Base-by-base conservation (phyloP, 345 rosid species). In the Arabidopsis arenosa region DNA sequence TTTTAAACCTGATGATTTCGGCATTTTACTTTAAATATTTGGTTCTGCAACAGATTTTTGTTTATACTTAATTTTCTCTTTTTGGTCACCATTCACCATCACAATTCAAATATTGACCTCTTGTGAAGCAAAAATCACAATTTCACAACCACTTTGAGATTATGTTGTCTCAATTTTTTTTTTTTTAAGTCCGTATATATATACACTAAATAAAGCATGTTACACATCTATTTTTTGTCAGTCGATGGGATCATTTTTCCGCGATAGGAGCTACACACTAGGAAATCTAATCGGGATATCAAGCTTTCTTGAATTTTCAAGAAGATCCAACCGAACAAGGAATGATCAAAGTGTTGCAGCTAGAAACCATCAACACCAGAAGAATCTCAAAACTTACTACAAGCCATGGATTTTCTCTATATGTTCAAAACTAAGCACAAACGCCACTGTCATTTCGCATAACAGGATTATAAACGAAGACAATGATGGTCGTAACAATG, bases 171-270 rank as follows among this genome's bases (percentile, higher is more conserved):
- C 52, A 59, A 44, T 3, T 3, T 28, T 28, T 3, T 28, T 3
- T 28, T 28, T 28, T 4, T 28, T 28, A 28, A 28, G 4, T 28
- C 32, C 32, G 32, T 28, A 28, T 28, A 45, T 3, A 28, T 28
- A 45, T 47, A 66, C 17, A 60, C 45, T 6, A 33, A 56, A 4
- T 10, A 40, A 36, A 36, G 17, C 33, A 70, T 28, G 0, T 54
- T 43, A 12, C 10, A 9, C 18, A 5, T 63, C n/a, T 77, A 8
- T 56, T 56, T 8, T 77, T 37, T 61, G 48, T 37, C 87, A 90
- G 98, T 90, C 96, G 8, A 87, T 85, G 17, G 88, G 86, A 9
- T 93, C 96, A 11, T 92, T 90, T 82, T 90, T 90, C 83, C 87
- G 75, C 17, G 92, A 93, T 64, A 86, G 83, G 72, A 86, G 95